phyloP scores from a whole-genome alignment of 306 rosid genomes.

The Herpetospermum pedunculosum region DNA sequence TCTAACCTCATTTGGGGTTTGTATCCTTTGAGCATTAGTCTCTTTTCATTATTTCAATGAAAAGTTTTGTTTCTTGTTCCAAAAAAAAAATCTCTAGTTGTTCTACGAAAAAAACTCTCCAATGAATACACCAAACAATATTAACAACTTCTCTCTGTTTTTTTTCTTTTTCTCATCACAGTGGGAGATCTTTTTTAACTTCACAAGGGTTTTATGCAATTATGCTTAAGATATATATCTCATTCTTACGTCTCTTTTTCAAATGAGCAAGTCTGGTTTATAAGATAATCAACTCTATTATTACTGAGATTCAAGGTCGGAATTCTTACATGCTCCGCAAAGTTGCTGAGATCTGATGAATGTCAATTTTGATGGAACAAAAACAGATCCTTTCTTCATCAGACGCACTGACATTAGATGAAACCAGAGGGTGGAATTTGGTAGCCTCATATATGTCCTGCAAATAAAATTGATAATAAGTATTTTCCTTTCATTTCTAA shows the following conservation, averaged over 20 bases:
- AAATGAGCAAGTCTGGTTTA: background rate
- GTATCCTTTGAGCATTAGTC: too few species aligned
- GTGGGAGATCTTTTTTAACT: background rate
- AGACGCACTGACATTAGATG: conserved; percentile 30
- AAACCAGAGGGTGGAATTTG: conserved; percentile 54
- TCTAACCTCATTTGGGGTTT: too few species aligned
- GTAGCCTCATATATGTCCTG: conserved; percentile 92
- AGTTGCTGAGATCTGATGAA: conserved; percentile 47
- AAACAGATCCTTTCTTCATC: conserved; percentile 39
- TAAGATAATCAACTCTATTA: background rate
- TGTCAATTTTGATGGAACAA: conserved; percentile 40
- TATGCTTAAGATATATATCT: background rate
- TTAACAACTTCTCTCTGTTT: background rate
- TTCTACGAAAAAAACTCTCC: too few species aligned
- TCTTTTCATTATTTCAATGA: too few species aligned
- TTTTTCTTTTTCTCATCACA: background rate
- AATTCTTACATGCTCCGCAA: conserved; percentile 51
- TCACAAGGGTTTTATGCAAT: background rate
- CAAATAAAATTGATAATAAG: background rate
- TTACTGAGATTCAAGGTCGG: conserved; percentile 10
- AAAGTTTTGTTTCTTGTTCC: too few species aligned
- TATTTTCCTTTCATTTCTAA: too few species aligned
- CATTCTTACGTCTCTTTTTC: background rate
- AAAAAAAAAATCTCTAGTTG: too few species aligned
- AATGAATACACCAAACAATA: background rate